Evolutionary conservation across 805 yeast genomes (phyloP), one percentile per base, ranked within the genome.

Genomic region (Spathaspora sp.): DNA sequence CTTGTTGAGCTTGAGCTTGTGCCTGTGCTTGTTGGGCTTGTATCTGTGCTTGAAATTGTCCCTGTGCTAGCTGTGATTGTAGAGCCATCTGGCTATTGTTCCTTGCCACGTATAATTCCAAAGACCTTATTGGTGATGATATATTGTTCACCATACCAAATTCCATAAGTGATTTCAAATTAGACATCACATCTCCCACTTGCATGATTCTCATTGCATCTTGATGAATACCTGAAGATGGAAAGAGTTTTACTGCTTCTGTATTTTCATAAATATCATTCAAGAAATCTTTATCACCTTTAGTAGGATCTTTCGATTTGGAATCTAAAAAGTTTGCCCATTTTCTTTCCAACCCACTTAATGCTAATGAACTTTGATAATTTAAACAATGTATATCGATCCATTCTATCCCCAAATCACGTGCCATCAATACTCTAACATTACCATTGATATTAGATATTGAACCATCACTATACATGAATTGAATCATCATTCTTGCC

Each of bases 151-250:
- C 66, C 51, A 72, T 69, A 9, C 87, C 78, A 57, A 76, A 81
- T 10, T 76, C 70, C 82, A 88, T 83, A 50, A 90, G 68, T 5
- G 87, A 83, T 50, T 80, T 78, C 55, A 89, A 73, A 54, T 82
- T 81, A 0, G 90, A 76, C 89, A 90, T 86, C 9, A 86, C 85
- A 65, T 89, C 94, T 42, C 90, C 79, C 4, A 87, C 81, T 64
- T 88, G 93, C 69, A 89, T 67, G 19, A 85, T 75, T 53, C 93
- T 71, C 81, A 88, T 79, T 6, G 88, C 83, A 40, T 78, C 77
- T 48, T 80, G 83, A 50, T 82, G 83, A 5, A 87, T 66, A 0
- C 96, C 96, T 55, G 79, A 79, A 49, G 77, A 76, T 4, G 83
- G 72, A 50, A 83, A 67, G 42, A 70, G 70, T 44, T 75, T 70